Evolutionary conservation across 2,329 filamentous ascomycete genomes (phyloP).

Genomic region (Monilinia laxa): DNA sequence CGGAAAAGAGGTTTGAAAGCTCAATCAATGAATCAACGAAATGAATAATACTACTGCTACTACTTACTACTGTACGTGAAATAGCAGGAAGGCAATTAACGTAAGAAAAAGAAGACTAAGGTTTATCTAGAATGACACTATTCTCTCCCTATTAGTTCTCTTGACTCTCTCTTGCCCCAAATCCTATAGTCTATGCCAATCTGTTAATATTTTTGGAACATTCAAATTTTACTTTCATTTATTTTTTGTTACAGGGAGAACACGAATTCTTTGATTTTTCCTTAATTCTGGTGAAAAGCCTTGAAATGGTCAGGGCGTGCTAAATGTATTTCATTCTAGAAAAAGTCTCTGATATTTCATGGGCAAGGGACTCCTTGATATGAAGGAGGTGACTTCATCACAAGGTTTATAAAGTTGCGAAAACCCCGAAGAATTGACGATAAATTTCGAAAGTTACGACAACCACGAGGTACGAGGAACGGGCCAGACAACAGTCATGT

Average conservation of each 20-base stretch:
- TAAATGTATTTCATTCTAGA: background rate
- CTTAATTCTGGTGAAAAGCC: background rate
- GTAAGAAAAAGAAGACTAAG: too few relatives aligned
- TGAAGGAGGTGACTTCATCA: conserved; percentile 16
- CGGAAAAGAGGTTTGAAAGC: background rate
- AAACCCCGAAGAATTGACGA: background rate
- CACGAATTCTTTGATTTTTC: background rate
- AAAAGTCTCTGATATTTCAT: background rate
- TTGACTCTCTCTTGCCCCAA: background rate
- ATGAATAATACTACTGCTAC: too few relatives aligned
- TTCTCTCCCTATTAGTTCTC: too few relatives aligned
- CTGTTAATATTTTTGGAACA: conserved; percentile 11
- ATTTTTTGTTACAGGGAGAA: conserved; percentile 10
- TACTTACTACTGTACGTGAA: too few relatives aligned
- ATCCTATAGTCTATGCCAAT: background rate
- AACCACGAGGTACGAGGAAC: conserved; percentile 5
- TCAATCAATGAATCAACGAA: background rate
- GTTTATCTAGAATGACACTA: too few relatives aligned
- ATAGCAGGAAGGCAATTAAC: too few relatives aligned
- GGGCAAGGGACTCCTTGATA: conserved; percentile 7
- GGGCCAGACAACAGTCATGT: background rate
- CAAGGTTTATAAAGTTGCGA: background rate
- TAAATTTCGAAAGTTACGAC: background rate
- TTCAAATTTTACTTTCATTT: conserved; percentile 9
- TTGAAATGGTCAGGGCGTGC: background rate